Base-by-base conservation (phyloP, 306 rosid species). In the Macrotyloma uniflorum region DNA sequence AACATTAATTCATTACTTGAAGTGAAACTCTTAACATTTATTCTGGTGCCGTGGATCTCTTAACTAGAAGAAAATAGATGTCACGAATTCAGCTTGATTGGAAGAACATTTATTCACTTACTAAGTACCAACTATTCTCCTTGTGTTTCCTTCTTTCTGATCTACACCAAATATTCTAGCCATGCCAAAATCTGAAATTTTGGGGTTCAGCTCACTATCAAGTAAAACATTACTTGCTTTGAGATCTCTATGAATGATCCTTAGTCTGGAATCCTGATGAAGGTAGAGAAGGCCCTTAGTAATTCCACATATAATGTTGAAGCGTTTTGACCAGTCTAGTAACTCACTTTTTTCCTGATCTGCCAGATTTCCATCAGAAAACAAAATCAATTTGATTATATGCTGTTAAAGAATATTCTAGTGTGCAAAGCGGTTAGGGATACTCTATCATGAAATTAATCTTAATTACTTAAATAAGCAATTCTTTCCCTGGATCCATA, bases 141-240 rank as follows among this genome's bases (percentile, higher is more conserved):
- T 85, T 20, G 96, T 91, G 19, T 87, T 86, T 71, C 76, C 96
- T 83, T 91, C 88, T 1, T 74, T 83, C 4, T 91, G 87, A 72
- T 91, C 91, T 22, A 86, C 84, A 45, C 90, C 86, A 42, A 86
- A 91, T 66, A 74, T 81, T 87, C 81, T 89, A 53, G 91, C 93
- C 82, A 91, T 76, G 16, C 93, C 96, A 68, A 91, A 91, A 82
- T 91, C 91, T 23, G 93, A 91, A 40, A 91, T 91, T 75, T 89
- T 91, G 3, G 96, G 90, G 61, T 80, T 87, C 87, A 89, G 58
- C 19, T 87, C 88, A 14, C 46, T 49, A 57, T 90, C 96, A 64
- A 88, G 90, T 55, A 90, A 88, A 20, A 90, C 86, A 69, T 90
- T 88, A 70, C 96, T 88, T 12, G 93, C 80, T 81, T 90, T 90